Evolutionary conservation across 1,139 yeast genomes (phyloP).

Genomic region (Kurtzmaniella quercitrusa): DNA sequence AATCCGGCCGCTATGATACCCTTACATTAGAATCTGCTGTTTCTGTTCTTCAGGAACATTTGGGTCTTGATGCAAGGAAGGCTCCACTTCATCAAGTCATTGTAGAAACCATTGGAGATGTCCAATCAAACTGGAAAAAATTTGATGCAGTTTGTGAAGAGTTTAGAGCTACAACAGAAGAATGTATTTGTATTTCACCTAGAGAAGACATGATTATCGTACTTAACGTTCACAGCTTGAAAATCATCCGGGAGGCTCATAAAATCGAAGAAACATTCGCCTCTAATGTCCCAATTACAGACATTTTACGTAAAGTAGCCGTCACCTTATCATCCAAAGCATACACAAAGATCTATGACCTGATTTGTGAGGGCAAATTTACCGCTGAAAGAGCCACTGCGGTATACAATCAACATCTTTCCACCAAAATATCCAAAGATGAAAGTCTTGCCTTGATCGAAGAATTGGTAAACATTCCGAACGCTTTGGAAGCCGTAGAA

Average conservation of each 20-base stretch:
- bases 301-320: constrained; percentile 19
- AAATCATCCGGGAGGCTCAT: constrained; percentile 30
- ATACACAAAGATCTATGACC: constrained; percentile 18
- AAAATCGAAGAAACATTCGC: constrained; percentile 20
- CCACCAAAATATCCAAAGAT: constrained; percentile 20
- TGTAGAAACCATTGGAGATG: constrained; percentile 19
- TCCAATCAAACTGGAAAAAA: constrained; percentile 43
- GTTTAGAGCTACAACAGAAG: constrained; percentile 53
- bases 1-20: constrained; percentile 43
- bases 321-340: constrained; percentile 24
- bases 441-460: constrained; percentile 18
- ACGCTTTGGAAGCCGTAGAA: constrained; percentile 21
- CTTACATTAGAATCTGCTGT: constrained; percentile 40
- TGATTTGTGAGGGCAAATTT: constrained; percentile 12
- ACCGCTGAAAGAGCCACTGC: constrained; percentile 16
- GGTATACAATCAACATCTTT: constrained; percentile 20
- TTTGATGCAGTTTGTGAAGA: constrained; percentile 66
- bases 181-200: constrained; percentile 29
- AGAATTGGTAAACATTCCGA: constrained; percentile 22
- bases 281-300: constrained; percentile 11
- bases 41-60: constrained; percentile 27
- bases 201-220: constrained; percentile 11
- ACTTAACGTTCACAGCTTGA: constrained; percentile 33
- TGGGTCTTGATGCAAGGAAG: constrained; percentile 10
- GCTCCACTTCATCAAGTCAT: constrained; percentile 15